These are phyloP conservation scores for Yarrowia hollandica DNA, from an alignment of 805 yeast genomes.

Conservation along the genomic window DNA sequence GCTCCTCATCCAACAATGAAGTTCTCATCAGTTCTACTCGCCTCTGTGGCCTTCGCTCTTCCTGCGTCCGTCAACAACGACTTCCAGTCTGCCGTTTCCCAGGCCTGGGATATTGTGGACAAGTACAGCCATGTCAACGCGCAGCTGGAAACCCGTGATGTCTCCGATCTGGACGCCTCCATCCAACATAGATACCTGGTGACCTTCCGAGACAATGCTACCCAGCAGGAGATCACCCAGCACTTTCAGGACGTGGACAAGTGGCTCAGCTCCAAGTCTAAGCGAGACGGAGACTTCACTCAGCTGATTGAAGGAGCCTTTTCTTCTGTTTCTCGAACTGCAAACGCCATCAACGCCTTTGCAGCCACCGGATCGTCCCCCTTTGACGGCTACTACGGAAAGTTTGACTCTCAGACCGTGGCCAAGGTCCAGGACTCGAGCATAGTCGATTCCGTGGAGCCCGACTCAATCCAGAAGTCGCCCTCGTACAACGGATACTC, in stretches of 20 bases:
- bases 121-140: neutral
- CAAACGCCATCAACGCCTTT: neutral
- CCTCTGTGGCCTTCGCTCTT: slow-evolving; percentile 1
- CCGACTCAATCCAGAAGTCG: slow-evolving; percentile 7
- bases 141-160: neutral
- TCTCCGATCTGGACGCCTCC: neutral
- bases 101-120: slow-evolving; percentile 6
- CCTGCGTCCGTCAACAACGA: neutral
- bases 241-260: neutral
- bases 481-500: neutral
- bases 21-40: neutral
- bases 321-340: neutral
- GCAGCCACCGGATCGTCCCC: neutral
- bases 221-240: slow-evolving; percentile 16
- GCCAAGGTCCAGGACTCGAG: neutral
- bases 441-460: neutral
- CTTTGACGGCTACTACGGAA: slow-evolving; percentile 20
- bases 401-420: neutral
- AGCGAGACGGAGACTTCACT: neutral
- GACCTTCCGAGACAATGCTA: neutral
- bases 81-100: neutral
- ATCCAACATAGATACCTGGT: slow-evolving; percentile 6
- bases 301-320: slow-evolving; percentile 12
- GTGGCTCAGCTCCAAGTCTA: neutral
- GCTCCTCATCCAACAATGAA: neutral